Conservation (phyloP, 2,329 filamentous ascomycete species). For the Fusarium tjaetaba region DNA sequence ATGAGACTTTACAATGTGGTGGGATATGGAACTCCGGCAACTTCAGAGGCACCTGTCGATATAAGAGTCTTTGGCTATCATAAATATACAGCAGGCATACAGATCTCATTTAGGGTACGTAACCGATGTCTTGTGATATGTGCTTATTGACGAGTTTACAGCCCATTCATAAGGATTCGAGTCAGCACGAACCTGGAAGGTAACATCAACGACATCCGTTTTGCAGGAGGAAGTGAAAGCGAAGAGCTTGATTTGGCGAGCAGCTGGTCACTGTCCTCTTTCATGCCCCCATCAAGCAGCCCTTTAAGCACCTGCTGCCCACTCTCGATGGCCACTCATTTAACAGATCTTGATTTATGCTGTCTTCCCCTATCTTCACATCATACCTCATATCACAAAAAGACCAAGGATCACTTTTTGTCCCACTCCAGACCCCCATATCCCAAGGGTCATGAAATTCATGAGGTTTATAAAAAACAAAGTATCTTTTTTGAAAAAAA, state of each 20-base stretch:
- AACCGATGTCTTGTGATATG: not conserved
- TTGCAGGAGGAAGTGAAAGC: not conserved
- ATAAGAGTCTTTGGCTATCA: accelerated
- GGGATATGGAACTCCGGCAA: too few relatives aligned
- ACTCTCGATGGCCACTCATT: not conserved
- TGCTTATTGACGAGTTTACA: not conserved
- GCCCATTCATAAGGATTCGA: too few relatives aligned
- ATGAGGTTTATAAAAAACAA: slow-evolving; percentile 36
- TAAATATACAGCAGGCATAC: not conserved
- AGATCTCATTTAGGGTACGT: too few relatives aligned
- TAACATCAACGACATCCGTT: not conserved
- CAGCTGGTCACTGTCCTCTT: not conserved
- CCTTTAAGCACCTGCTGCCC: not conserved
- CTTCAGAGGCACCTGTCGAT: too few relatives aligned
- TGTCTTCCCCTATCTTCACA: slow-evolving; percentile 1
- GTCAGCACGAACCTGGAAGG: not conserved
- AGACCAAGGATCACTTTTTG: slow-evolving; percentile 38
- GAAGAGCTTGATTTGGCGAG: not conserved
- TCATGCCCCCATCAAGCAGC: not conserved
- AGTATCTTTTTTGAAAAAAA: slow-evolving; percentile 8
- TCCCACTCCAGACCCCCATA: slow-evolving; percentile 31
- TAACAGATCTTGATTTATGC: slow-evolving; percentile 13
- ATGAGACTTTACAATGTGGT: too few relatives aligned
- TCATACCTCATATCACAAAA: slow-evolving; percentile 30
- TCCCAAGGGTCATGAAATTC: slow-evolving; percentile 43